Evolutionary conservation across 495 filamentous ascomycete species (phyloP).

Genomic region (Trichodelitschia bisporula): DNA sequence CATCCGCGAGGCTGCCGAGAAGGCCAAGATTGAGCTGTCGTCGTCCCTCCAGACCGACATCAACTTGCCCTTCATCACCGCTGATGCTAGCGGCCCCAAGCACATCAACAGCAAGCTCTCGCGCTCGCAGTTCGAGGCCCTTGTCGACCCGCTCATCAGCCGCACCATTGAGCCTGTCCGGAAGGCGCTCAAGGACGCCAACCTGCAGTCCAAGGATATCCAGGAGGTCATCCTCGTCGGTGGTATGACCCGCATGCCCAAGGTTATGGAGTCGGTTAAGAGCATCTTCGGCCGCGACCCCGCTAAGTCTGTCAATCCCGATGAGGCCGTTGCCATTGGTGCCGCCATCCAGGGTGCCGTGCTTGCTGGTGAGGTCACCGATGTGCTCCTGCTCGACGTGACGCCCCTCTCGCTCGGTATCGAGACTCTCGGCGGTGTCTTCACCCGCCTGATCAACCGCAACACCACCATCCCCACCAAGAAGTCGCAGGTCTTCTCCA

Average conservation of each 20-base stretch:
- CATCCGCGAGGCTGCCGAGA: constrained; percentile 98
- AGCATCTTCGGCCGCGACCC: constrained; percentile 93
- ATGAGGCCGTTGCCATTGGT: constrained; percentile 97
- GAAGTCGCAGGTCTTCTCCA: constrained; percentile 98
- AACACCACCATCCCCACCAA: constrained; percentile 99
- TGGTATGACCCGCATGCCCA: constrained; percentile 99
- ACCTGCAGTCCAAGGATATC: constrained; percentile 81
- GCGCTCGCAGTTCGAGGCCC: constrained; percentile 70
- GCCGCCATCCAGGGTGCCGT: constrained; percentile 96
- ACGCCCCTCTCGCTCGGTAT: constrained; percentile 97
- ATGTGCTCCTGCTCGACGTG: constrained; percentile 87
- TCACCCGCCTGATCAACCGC: constrained; percentile 97
- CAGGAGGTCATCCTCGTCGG: constrained; percentile 97
- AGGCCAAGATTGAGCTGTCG: constrained; percentile 98
- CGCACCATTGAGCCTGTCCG: constrained; percentile 78
- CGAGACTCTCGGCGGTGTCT: constrained; percentile 97
- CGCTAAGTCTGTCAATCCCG: constrained; percentile 96
- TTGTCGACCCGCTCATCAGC: constrained; percentile 78
- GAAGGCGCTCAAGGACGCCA: constrained; percentile 95
- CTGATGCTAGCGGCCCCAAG: constrained; percentile 80
- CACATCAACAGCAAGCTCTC: constrained; percentile 84
- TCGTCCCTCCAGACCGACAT: constrained; percentile 94
- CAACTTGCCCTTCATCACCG: constrained; percentile 97
- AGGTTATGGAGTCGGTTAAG: constrained; percentile 94
- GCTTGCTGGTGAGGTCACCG: constrained; percentile 87